A percentile compares a stretch with the other conserved stretches of the same genome.
Conservation (phyloP, 2,329 filamentous ascomycete genomes). For the Penicillium sp. region DNA sequence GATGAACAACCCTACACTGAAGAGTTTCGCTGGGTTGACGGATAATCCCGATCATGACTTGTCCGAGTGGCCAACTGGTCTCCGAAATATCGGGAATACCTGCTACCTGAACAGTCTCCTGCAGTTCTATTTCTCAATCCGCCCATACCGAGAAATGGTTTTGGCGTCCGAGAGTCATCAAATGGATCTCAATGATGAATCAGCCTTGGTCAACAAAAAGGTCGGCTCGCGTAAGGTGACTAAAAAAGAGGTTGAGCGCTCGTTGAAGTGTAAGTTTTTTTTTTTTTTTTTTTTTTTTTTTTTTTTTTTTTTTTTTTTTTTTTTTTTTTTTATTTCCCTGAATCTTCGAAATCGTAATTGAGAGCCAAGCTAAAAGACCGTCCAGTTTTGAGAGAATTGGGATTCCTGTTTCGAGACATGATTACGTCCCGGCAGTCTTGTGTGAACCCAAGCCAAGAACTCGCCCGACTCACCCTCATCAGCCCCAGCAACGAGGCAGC, state of each 20-base stretch:
- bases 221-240: conserved; percentile 69
- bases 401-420: conserved; percentile 63
- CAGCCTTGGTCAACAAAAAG: conserved; percentile 58
- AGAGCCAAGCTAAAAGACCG: too few species aligned
- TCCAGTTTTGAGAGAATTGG: conserved; percentile 74
- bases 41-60: conserved; percentile 30
- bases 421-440: conserved; percentile 56
- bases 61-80: conserved; percentile 67
- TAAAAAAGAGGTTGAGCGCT: conserved; percentile 51
- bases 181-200: conserved; percentile 57
- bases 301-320: too few species aligned
- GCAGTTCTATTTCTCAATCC: conserved; percentile 89
- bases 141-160: conserved; percentile 72
- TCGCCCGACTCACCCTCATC: conserved; percentile 74
- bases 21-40: conserved; percentile 29
- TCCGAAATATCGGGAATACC: conserved; percentile 93
- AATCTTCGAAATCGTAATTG: too few species aligned
- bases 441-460: conserved; percentile 65
- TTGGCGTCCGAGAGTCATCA: conserved; percentile 66
- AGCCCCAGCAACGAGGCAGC: conserved; percentile 51
- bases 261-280: conserved; percentile 65
- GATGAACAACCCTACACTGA: conserved; percentile 36
- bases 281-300: too few species aligned
- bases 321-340: too few species aligned
- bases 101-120: conserved; percentile 96